Percentiles rank a stretch among this genome's conserved stretches.
Conservation (phyloP, 495 filamentous ascomycete genomes). For the Astrocystis sublimbata region DNA sequence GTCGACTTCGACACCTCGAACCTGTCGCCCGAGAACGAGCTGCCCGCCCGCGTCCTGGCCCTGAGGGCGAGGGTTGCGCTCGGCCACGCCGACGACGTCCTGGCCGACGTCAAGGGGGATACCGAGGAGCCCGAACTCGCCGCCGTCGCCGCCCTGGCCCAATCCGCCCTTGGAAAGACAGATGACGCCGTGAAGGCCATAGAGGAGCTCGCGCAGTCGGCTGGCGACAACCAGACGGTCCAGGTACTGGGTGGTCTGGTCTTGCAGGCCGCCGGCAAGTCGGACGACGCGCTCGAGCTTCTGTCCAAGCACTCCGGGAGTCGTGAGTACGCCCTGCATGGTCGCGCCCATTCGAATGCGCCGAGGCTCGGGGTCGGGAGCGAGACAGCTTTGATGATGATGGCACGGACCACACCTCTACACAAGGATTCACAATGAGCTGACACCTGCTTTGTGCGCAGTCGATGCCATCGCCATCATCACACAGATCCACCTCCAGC, state of each 20-base stretch:
- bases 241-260: conserved; percentile 79
- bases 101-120: conserved; percentile 65
- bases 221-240: conserved; percentile 74
- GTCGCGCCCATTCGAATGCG: neutral
- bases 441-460: conserved; percentile 20
- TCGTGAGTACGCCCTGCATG: conserved; percentile 60
- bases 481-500: conserved; percentile 86
- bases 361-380: neutral
- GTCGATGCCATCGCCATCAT: conserved; percentile 69
- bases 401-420: conserved; percentile 4
- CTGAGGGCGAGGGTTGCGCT: conserved; percentile 81
- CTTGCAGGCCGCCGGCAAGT: conserved; percentile 70
- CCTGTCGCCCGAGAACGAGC: conserved; percentile 72
- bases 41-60: conserved; percentile 76
- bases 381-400: conserved; percentile 13
- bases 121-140: conserved; percentile 68
- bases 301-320: conserved; percentile 82
- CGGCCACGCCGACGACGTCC: conserved; percentile 70
- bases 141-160: conserved; percentile 76
- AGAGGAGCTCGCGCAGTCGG: conserved; percentile 63
- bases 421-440: neutral
- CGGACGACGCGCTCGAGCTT: conserved; percentile 79
- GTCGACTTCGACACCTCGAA: conserved; percentile 75
- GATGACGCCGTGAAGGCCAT: conserved; percentile 61
- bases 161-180: conserved; percentile 59